Evolutionary conservation across 306 rosid genomes (phyloP).

Genomic region (Arachis stenosperma): DNA sequence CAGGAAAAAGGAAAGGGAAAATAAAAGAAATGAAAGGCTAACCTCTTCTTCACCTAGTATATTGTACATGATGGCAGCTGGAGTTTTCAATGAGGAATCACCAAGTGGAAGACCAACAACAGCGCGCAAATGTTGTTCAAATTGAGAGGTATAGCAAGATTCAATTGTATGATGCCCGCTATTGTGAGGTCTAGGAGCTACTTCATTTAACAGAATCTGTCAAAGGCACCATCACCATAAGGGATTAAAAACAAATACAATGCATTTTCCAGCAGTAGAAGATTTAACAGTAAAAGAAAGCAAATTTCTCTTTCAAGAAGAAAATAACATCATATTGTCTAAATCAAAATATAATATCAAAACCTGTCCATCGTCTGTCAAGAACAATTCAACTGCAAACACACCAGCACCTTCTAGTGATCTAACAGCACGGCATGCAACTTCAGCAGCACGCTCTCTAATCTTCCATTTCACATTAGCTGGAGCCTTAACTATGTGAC

Average conservation of each 20-base stretch:
- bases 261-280: slow-evolving; percentile 12
- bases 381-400: slow-evolving; percentile 92
- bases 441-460: slow-evolving; percentile 66
- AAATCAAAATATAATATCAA: slow-evolving; percentile 30
- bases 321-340: slow-evolving; percentile 2
- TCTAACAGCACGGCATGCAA: slow-evolving; percentile 80
- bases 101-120: slow-evolving; percentile 98
- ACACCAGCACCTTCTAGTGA: slow-evolving; percentile 96
- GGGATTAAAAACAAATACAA: slow-evolving; percentile 29
- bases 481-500: slow-evolving; percentile 87
- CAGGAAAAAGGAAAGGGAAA: background rate
- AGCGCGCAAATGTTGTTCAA: slow-evolving; percentile 91
- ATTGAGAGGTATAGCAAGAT: slow-evolving; percentile 89
- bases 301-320: slow-evolving; percentile 1
- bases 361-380: slow-evolving; percentile 82
- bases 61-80: slow-evolving; percentile 90
- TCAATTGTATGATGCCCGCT: slow-evolving; percentile 98
- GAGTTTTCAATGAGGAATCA: slow-evolving; percentile 84
- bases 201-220: slow-evolving; percentile 94
- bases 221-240: slow-evolving; percentile 23
- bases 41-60: slow-evolving; percentile 91
- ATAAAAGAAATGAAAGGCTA: background rate
- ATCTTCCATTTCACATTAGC: slow-evolving; percentile 77
- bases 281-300: slow-evolving; percentile 27
- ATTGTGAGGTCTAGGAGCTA: slow-evolving; percentile 95